A percentile compares a stretch with the other conserved stretches of the same genome.
These are phyloP conservation scores for Rubroshorea leprosula DNA, from an alignment of 345 rosid species.

Conservation along the genomic window DNA sequence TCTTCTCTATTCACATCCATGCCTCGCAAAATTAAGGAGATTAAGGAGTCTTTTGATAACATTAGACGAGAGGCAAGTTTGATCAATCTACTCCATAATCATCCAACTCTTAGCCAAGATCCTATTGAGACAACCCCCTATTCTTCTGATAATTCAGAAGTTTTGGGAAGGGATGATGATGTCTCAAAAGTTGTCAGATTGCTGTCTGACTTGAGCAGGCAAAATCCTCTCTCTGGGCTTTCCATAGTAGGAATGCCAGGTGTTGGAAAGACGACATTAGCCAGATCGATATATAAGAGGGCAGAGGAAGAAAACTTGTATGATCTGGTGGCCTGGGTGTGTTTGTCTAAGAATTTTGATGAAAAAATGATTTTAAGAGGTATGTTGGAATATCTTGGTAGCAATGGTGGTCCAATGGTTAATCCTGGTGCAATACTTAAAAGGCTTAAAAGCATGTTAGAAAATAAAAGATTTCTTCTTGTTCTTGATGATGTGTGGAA, in stretches of 20 bases:
- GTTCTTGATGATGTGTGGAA: background rate
- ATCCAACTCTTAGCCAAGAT: too few species aligned
- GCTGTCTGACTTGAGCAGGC: background rate
- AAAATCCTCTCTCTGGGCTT: background rate
- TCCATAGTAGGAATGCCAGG: background rate
- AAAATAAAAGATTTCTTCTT: background rate
- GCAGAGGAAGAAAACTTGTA: background rate
- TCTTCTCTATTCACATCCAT: too few species aligned
- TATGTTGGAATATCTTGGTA: background rate
- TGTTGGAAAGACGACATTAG: background rate
- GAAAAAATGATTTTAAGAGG: too few species aligned
- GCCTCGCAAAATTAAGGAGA: too few species aligned
- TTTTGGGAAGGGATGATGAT: too few species aligned
- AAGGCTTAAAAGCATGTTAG: background rate
- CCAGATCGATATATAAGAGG: background rate
- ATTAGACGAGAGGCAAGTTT: too few species aligned
- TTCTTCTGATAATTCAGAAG: too few species aligned
- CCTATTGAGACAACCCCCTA: too few species aligned
- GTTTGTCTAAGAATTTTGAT: background rate
- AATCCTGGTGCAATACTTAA: background rate
- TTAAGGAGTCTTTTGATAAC: too few species aligned
- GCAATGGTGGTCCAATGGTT: background rate
- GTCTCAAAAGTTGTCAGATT: too few species aligned
- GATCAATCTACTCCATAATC: too few species aligned
- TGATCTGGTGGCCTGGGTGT: background rate